These are phyloP conservation scores for Byssochlamys sp. DNA, from an alignment of 2,329 filamentous ascomycete genomes.

Conservation along the genomic window DNA sequence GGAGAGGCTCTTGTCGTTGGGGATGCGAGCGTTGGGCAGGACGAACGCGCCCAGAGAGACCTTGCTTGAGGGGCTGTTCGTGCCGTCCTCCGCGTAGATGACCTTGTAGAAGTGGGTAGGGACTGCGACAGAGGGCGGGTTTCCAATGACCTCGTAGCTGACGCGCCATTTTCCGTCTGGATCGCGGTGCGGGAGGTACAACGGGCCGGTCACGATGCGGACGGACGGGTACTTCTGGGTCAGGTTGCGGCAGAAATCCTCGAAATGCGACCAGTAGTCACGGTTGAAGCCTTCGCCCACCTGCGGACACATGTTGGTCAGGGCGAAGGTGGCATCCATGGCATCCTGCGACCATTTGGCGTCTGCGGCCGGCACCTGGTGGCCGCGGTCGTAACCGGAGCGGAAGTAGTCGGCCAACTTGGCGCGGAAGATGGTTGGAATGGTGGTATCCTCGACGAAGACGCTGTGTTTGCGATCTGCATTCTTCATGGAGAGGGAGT, in stretches of 20 bases:
- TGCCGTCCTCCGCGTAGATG: slow-evolving; percentile 84
- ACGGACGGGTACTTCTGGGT: slow-evolving; percentile 75
- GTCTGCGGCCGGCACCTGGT: slow-evolving; percentile 94
- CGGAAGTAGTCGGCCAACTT: slow-evolving; percentile 89
- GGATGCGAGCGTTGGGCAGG: slow-evolving; percentile 79
- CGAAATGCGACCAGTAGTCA: slow-evolving; percentile 98
- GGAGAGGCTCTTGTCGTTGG: slow-evolving; percentile 73
- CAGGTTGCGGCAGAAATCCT: slow-evolving; percentile 86
- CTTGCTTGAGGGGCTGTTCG: slow-evolving; percentile 48
- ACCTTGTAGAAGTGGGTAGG: slow-evolving; percentile 99
- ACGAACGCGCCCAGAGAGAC: slow-evolving; percentile 92
- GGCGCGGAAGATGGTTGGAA: slow-evolving; percentile 81
- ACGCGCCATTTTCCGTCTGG: slow-evolving; percentile 92
- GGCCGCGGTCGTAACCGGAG: slow-evolving; percentile 87
- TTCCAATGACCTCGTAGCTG: slow-evolving; percentile 88
- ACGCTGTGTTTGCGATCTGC: slow-evolving; percentile 74
- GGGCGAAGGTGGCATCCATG: slow-evolving; percentile 88
- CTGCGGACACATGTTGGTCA: slow-evolving; percentile 96
- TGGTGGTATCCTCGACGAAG: slow-evolving; percentile 70
- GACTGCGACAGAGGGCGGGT: slow-evolving; percentile 84
- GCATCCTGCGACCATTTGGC: slow-evolving; percentile 88
- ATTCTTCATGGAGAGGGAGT: slow-evolving; percentile 62
- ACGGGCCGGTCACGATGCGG: slow-evolving; percentile 80
- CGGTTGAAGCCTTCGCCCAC: slow-evolving; percentile 97
- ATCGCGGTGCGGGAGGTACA: slow-evolving; percentile 83